Evolutionary conservation across 78 protist species (phyloP).

Genomic region (Isochrysis galbana): DNA sequence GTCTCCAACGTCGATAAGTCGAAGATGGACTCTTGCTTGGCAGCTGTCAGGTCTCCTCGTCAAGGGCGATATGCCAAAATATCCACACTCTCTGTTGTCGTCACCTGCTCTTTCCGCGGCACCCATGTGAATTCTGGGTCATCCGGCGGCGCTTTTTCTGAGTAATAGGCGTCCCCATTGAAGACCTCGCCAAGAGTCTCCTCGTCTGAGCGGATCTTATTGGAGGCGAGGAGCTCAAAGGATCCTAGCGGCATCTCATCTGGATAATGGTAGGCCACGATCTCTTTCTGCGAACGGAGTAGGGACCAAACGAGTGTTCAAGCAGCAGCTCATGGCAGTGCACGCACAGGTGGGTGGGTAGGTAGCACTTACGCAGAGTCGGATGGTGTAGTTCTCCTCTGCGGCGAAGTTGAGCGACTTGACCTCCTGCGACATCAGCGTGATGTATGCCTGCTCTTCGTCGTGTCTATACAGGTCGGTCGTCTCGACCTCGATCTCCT

Average conservation of each 20-base stretch:
- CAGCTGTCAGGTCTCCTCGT: too few relatives aligned
- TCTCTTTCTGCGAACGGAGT: conserved; percentile 15
- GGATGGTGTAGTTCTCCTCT: conserved; percentile 24
- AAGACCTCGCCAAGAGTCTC: conserved; percentile 22
- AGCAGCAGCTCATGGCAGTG: too few relatives aligned
- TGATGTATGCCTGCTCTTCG: conserved; percentile 10
- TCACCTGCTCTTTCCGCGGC: conserved; percentile 16
- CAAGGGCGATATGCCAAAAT: too few relatives aligned
- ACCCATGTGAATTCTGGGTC: neutral
- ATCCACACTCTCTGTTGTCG: too few relatives aligned
- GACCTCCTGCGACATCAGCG: neutral
- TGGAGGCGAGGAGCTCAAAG: conserved; percentile 9
- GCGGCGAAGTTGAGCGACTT: neutral
- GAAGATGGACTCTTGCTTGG: too few relatives aligned
- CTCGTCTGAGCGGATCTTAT: neutral
- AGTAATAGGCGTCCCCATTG: neutral
- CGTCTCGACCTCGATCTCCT: neutral
- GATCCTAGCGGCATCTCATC: neutral
- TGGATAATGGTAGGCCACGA: conserved; percentile 1
- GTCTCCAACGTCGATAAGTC: too few relatives aligned
- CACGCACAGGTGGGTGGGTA: neutral
- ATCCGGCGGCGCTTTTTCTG: neutral
- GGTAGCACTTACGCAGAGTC: neutral
- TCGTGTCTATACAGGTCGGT: neutral
- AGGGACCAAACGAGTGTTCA: too few relatives aligned